Conservation (phyloP, 352 stramenopile genomes). For the Phytophthora sansomeana region DNA sequence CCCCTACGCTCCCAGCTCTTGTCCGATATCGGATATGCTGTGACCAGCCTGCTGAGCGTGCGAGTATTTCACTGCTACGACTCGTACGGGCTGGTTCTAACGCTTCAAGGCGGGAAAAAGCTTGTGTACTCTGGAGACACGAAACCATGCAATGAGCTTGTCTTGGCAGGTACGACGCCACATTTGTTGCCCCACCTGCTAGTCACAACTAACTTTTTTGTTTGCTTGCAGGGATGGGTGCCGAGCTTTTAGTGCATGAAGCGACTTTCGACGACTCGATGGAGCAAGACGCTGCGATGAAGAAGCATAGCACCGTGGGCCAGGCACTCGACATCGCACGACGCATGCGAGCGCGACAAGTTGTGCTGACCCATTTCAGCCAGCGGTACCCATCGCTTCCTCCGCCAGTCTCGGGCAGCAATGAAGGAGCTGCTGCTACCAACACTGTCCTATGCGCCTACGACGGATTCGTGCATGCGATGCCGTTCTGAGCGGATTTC, state of each 20-base stretch:
- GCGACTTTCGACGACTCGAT: constrained; percentile 97
- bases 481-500: constrained; percentile 33
- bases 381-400: constrained; percentile 76
- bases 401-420: constrained; percentile 38
- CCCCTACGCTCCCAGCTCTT: constrained; percentile 40
- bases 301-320: constrained; percentile 94
- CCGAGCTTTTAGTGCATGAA: constrained; percentile 95
- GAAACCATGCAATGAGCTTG: constrained; percentile 84
- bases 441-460: constrained; percentile 41
- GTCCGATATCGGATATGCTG: constrained; percentile 34
- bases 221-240: constrained; percentile 42
- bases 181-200: too few species aligned
- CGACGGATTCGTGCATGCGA: constrained; percentile 47
- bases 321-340: constrained; percentile 91
- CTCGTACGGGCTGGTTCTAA: constrained; percentile 77
- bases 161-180: constrained; percentile 42
- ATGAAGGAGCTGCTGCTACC: neutral
- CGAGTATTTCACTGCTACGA: constrained; percentile 86
- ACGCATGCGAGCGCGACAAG: constrained; percentile 76
- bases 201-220: neutral
- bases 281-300: constrained; percentile 92
- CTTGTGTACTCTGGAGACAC: constrained; percentile 95
- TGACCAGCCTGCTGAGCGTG: constrained; percentile 61
- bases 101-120: constrained; percentile 54
- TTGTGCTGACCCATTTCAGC: constrained; percentile 97